Evolutionary conservation across 371 early-diverging fungal genomes (phyloP), one percentile per base, ranked within the genome.

Genomic region (Mucor circinelloides): DNA sequence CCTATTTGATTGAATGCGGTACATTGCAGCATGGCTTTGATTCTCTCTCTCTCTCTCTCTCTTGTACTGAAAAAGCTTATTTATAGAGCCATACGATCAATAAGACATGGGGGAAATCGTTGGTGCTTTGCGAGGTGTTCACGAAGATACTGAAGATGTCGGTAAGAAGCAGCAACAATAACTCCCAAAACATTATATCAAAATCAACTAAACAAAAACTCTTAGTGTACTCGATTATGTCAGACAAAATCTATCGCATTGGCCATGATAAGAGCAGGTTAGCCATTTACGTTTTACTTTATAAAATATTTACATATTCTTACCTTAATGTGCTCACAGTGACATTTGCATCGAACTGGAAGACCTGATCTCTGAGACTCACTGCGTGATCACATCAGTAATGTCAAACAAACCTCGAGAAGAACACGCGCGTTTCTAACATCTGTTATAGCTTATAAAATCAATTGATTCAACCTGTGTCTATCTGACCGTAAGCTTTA

Each of bases 401-500:
- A 59, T 23, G 32, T 36, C 38, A 23, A 44, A 5, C 8, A 36
- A 34, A 46, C 5, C 23, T 5, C 21, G 10, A 50, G 23, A n/a
- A 6, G 4, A 44, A 8, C 44, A 50, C 50, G 50, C 50, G 50
- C 50, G 50, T 60, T 25, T 38, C 44, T 42, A 25, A 23, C 23
- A 23, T 44, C 6, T 15, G 25, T 15, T 60, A 36, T 58, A 58
- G 60, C 1, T 21, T 23, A 9, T 17, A 0, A n/a, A 30, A 3
- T 8, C 42, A 23, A 10, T 6, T 32, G 5, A 15, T n/a, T n/a
- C 27, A 17, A 44, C 17, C 6, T 42, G 1, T 54, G 63, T 63
- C 17, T 63, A 63, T n/a, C 46, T 63, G 2, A 63, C 63, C 8
- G 63, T 63, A 55, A 54, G 48, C 31, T 30, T 55, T 27, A 6